Percentiles rank a stretch among this genome's conserved stretches.
These are phyloP conservation scores for Daldinia sp. DNA, from an alignment of 2,329 filamentous ascomycete species.

Conservation along the genomic window DNA sequence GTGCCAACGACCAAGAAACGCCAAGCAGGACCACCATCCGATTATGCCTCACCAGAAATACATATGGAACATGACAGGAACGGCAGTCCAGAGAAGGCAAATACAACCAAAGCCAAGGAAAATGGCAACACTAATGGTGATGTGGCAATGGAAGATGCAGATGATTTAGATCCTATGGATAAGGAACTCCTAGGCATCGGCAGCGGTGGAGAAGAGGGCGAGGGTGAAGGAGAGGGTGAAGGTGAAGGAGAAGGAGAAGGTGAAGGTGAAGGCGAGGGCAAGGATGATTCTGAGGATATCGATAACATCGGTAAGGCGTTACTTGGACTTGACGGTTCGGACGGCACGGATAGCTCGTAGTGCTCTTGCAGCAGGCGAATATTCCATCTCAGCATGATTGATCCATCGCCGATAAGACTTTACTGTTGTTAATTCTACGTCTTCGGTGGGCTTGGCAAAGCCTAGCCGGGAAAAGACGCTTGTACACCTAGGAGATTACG, in stretches of 20 bases:
- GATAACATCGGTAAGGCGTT: slow-evolving; percentile 47
- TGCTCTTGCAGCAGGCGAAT: slow-evolving; percentile 10
- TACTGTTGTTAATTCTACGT: slow-evolving; percentile 9
- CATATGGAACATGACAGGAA: slow-evolving; percentile 45
- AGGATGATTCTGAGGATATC: slow-evolving; percentile 56
- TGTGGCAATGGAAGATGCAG: slow-evolving; percentile 55
- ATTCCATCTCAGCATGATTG: not conserved
- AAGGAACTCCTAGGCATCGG: slow-evolving; percentile 60
- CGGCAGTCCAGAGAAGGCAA: slow-evolving; percentile 45
- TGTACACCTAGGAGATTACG: slow-evolving; percentile 13
- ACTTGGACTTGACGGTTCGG: slow-evolving; percentile 46
- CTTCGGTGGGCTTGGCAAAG: slow-evolving; percentile 1
- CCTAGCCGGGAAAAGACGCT: not conserved
- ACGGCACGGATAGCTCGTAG: slow-evolving; percentile 42
- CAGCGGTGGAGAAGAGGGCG: slow-evolving; percentile 54
- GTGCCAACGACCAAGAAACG: slow-evolving; percentile 57
- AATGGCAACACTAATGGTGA: slow-evolving; percentile 54
- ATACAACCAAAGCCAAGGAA: slow-evolving; percentile 40
- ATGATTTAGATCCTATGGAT: slow-evolving; percentile 64
- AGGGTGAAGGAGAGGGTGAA: slow-evolving; percentile 53
- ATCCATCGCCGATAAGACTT: not conserved
- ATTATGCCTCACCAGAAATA: slow-evolving; percentile 38
- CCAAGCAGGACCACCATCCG: slow-evolving; percentile 33
- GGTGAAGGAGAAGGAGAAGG: slow-evolving; percentile 57
- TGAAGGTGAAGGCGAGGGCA: slow-evolving; percentile 52